A percentile compares a stretch with the other conserved stretches of the same genome.
These are phyloP conservation scores for Xanthoceras sorbifolium DNA, from an alignment of 345 rosid species.

Conservation along the genomic window DNA sequence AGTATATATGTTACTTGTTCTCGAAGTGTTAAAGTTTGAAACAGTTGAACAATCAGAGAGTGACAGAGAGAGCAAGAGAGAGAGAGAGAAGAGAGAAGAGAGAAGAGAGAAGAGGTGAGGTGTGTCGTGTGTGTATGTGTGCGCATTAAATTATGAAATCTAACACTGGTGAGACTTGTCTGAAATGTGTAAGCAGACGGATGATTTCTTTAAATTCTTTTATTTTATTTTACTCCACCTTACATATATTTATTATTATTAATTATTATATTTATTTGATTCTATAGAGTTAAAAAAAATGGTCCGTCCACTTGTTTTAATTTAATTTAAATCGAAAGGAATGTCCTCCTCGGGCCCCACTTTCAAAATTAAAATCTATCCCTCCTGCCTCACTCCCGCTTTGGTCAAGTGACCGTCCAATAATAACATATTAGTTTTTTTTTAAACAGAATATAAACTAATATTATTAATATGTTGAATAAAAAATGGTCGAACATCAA, in stretches of 20 bases:
- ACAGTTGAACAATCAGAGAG: neutral
- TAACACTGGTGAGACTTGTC: neutral
- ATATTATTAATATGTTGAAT: no score
- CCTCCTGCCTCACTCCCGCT: neutral
- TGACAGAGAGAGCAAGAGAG: neutral
- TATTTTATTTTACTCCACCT: neutral
- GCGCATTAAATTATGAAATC: constrained; percentile 26
- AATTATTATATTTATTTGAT: no score
- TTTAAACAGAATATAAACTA: no score
- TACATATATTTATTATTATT: no score
- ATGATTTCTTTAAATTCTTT: neutral
- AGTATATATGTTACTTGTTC: neutral
- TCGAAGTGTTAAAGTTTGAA: neutral
- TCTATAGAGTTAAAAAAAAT: no score
- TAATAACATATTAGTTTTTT: no score
- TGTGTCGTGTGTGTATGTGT: neutral
- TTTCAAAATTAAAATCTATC: constrained; percentile 15
- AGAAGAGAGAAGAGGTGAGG: no score
- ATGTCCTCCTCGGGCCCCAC: constrained; percentile 23
- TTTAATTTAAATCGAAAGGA: no score
- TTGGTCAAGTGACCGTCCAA: constrained; percentile 14
- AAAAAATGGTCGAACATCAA: no score
- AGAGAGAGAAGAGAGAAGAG: neutral
- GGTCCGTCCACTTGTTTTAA: no score
- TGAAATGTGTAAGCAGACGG: neutral